Base-by-base conservation (phyloP, 2,329 filamentous ascomycete genomes). In the Alternaria viburni region DNA sequence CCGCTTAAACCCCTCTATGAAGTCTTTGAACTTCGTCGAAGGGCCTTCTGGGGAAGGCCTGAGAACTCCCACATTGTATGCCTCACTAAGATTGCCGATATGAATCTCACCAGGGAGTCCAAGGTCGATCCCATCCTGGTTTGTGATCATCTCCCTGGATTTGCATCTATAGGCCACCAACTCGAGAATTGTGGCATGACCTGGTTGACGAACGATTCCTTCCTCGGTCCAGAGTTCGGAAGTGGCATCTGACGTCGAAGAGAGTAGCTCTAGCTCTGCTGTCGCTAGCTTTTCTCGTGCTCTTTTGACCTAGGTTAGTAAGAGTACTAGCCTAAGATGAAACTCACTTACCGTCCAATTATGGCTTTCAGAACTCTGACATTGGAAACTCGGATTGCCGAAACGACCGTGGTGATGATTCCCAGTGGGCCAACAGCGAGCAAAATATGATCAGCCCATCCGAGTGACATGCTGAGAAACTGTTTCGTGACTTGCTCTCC, bases 401-500 rank as follows among this genome's bases (percentile, higher is more conserved):
- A 64, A 0, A 70, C 60, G 1, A 77, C 60, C 0, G 64, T 62
- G 0, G 75, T 74, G 6, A 77, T 49, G 12, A 79, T 74, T 1
- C 76, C 76, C 0, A 79, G 50, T 0, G 75, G 76, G 4, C 70
- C 74, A 5, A 71, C 43, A 4, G 61, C 64, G n/a, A 74, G 57
- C 6, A 73, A 61, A 6, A 73, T 59, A 13, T 72, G 54, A 51
- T 73, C 71, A 3, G 62, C 59, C 68, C 66, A 71, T 0, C 61
- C 68, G 1, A 74, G 67, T 1, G 73, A 74, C 54, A 80, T 74
- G 62, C 77, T 82, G 3, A 83, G 69, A 47, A 77, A 83, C 41
- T 82, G 79, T 43, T 79, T 80, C 0, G 81, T 81, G 1, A 81
- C 72, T 1, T 76, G 71, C 32, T 83, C 81, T 8, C 80, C 80